Evolutionary conservation across 192 early-diverging fungal genomes (phyloP).

Genomic region (Entrophospora sp.): DNA sequence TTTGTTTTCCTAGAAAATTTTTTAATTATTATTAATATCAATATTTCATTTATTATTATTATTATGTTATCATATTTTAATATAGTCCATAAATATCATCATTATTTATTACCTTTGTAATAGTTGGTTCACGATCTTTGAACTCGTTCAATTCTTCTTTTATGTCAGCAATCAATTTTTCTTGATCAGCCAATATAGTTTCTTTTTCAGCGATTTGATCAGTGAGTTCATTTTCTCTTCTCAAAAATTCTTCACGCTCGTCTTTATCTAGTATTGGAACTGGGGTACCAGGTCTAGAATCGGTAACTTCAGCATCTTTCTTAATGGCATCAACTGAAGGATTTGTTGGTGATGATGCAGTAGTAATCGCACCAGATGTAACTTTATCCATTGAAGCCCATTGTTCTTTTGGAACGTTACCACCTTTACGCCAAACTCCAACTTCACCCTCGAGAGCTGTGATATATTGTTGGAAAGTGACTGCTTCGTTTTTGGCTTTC

Average conservation of each 20-base stretch:
- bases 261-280: conserved; percentile 70
- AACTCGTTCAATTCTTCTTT: conserved; percentile 65
- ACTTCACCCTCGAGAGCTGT: conserved; percentile 82
- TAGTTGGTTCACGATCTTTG: conserved; percentile 52
- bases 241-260: conserved; percentile 90
- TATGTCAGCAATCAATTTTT: conserved; percentile 50
- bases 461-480: conserved; percentile 78
- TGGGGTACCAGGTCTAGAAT: conserved; percentile 66
- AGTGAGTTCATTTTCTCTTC: conserved; percentile 90
- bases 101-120: conserved; percentile 22
- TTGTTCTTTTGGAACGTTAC: conserved; percentile 49
- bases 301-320: conserved; percentile 8
- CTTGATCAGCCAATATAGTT: conserved; percentile 56
- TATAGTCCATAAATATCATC: not conserved
- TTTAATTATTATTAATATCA: not conserved
- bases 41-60: no score
- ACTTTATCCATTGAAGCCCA: conserved; percentile 52
- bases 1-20: conserved; percentile 78
- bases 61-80: not conserved
- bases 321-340: conserved; percentile 13
- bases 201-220: conserved; percentile 93
- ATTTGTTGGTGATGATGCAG: conserved; percentile 38
- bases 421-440: conserved; percentile 79
- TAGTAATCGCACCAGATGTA: conserved; percentile 37
- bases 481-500: conserved; percentile 72